phyloP scores from a whole-genome alignment of 208 protist genomes.

The Borovskyia barvae region DNA sequence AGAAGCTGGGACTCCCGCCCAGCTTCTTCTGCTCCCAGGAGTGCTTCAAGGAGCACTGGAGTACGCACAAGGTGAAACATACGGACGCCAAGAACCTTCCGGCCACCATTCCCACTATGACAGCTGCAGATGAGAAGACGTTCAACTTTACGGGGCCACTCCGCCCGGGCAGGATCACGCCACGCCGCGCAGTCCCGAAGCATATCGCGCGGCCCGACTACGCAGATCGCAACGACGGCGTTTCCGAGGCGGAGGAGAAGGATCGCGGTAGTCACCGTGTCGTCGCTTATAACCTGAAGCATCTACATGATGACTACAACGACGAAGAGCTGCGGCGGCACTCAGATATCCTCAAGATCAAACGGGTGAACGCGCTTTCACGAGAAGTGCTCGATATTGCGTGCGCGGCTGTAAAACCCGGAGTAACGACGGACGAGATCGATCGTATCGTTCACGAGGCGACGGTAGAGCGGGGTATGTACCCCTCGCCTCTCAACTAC shows the following conservation, averaged over 20 bases:
- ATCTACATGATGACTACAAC: constrained; percentile 71
- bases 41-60: constrained; percentile 90
- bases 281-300: constrained; percentile 72
- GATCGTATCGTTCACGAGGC: constrained; percentile 94
- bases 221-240: constrained; percentile 79
- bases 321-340: constrained; percentile 73
- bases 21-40: constrained; percentile 89
- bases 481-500: constrained; percentile 99
- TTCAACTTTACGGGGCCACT: constrained; percentile 87
- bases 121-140: constrained; percentile 44
- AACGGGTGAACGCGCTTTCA: constrained; percentile 83
- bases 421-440: constrained; percentile 98
- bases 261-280: constrained; percentile 64
- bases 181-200: constrained; percentile 71
- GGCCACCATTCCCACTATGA: constrained; percentile 90
- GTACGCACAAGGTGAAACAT: constrained; percentile 85
- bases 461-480: constrained; percentile 90
- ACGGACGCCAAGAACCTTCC: constrained; percentile 45
- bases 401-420: constrained; percentile 79
- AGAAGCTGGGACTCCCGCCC: constrained; percentile 85
- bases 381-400: constrained; percentile 96
- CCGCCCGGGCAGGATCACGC: constrained; percentile 83
- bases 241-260: constrained; percentile 71
- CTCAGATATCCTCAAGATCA: constrained; percentile 85
- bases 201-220: constrained; percentile 83